phyloP scores from a whole-genome alignment of 257 asterid genomes.

The Solanum acaule region DNA sequence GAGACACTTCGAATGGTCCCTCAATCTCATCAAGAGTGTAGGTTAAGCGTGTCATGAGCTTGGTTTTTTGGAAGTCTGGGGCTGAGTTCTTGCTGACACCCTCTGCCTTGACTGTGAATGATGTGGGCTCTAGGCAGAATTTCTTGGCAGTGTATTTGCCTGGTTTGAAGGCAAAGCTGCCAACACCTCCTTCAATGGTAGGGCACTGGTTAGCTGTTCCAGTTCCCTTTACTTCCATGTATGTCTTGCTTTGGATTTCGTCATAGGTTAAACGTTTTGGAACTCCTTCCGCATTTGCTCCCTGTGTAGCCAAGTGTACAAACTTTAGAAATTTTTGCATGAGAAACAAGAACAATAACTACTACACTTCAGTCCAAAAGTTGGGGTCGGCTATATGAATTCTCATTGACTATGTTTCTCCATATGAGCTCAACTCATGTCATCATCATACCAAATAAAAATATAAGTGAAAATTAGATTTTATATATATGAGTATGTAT shows the following conservation, averaged over 20 bases:
- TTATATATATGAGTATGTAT: not conserved
- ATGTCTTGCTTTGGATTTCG: slow-evolving; percentile 91
- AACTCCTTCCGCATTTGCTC: slow-evolving; percentile 81
- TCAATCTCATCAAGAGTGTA: slow-evolving; percentile 99
- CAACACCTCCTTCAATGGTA: slow-evolving; percentile 74
- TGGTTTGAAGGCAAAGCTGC: slow-evolving; percentile 55
- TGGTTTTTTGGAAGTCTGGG: slow-evolving; percentile 87
- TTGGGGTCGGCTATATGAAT: not conserved
- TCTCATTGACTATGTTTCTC: not conserved
- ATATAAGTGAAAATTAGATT: not conserved
- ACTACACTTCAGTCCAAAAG: not conserved
- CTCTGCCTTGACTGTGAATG: slow-evolving; percentile 96
- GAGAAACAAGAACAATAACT: not conserved
- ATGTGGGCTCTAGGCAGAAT: slow-evolving; percentile 90
- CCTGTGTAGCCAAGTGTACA: slow-evolving; percentile 24
- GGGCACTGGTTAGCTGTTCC: slow-evolving; percentile 99
- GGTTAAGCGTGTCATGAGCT: slow-evolving; percentile 97
- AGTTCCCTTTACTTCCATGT: slow-evolving; percentile 85
- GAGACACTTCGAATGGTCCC: slow-evolving; percentile 86
- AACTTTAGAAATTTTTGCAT: not conserved
- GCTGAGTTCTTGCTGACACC: slow-evolving; percentile 71
- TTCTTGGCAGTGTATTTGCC: slow-evolving; percentile 88
- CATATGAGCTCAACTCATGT: not conserved
- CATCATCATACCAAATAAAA: not conserved
- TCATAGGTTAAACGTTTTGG: slow-evolving; percentile 82